Conservation (phyloP, 345 rosid genomes). For the Turnera subulata region DNA sequence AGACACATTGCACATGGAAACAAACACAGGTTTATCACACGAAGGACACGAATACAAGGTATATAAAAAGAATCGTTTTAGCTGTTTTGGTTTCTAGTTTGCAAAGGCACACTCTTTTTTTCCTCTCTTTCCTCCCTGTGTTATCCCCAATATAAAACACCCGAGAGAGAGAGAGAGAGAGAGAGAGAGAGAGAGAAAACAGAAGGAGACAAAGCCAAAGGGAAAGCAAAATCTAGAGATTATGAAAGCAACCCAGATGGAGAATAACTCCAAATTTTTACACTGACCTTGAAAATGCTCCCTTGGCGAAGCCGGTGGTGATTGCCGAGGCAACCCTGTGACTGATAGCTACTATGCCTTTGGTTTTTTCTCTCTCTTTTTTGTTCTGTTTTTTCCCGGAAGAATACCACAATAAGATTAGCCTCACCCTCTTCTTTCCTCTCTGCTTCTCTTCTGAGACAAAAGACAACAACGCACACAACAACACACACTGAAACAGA, state of each 20-base stretch:
- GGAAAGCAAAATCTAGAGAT: conserved; percentile 19
- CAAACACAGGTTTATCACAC: conserved; percentile 32
- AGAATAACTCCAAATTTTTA: conserved; percentile 21
- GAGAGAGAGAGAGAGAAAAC: conserved; percentile 1
- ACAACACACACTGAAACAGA: too few species aligned
- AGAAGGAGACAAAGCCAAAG: conserved; percentile 20
- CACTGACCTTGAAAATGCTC: conserved; percentile 30
- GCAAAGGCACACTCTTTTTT: neutral
- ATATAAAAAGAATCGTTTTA: conserved; percentile 17
- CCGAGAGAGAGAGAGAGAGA: conserved; percentile 12
- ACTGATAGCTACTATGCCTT: conserved; percentile 14
- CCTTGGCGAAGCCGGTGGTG: conserved; percentile 10
- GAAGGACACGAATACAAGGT: conserved; percentile 27
- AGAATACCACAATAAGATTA: too few species aligned
- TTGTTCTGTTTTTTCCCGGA: too few species aligned
- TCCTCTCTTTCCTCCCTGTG: conserved; percentile 15
- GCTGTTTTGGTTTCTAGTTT: neutral
- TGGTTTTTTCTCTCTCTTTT: neutral
- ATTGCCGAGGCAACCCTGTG: conserved; percentile 32
- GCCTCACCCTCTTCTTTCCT: too few species aligned
- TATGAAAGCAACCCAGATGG: conserved; percentile 12
- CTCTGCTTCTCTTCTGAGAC: too few species aligned
- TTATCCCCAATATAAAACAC: conserved; percentile 8
- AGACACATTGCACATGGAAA: conserved; percentile 58
- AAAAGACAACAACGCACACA: too few species aligned